These are phyloP conservation scores for Cryptococcus maquisensis DNA, from an alignment of 1,284 basidiomycete species.

Conservation along the genomic window DNA sequence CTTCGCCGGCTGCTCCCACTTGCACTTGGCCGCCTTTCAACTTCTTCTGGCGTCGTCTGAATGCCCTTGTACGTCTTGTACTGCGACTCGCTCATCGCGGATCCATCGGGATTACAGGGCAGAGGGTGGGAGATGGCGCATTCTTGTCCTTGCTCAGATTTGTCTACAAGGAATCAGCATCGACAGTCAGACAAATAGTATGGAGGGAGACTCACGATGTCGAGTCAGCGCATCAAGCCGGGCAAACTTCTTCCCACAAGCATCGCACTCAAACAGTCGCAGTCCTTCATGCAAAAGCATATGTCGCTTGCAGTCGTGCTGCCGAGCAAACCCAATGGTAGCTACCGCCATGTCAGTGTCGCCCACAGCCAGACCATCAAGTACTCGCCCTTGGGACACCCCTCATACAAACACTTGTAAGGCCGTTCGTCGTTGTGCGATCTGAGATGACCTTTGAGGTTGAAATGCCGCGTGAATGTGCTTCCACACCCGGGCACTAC, in stretches of 20 bases:
- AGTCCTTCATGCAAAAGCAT: constrained; percentile 81
- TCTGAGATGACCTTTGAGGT: constrained; percentile 73
- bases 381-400: constrained; percentile 69
- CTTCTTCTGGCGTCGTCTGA: constrained; percentile 6
- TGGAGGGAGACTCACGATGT: constrained; percentile 57
- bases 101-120: constrained; percentile 47
- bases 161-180: constrained; percentile 26
- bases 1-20: not conserved
- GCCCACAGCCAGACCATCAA: not conserved
- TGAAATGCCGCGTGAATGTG: constrained; percentile 74
- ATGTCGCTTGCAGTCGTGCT: constrained; percentile 94
- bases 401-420: constrained; percentile 87
- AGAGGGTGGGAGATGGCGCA: constrained; percentile 47
- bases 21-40: not conserved
- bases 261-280: constrained; percentile 80
- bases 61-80: constrained; percentile 43
- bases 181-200: too few relatives aligned
- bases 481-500: constrained; percentile 85
- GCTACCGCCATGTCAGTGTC: constrained; percentile 11
- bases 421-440: constrained; percentile 96
- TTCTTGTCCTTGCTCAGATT: constrained; percentile 49
- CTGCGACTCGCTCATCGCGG: constrained; percentile 45
- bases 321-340: constrained; percentile 69
- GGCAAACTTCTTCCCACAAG: constrained; percentile 92
- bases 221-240: constrained; percentile 83